Conservation (phyloP, 805 yeast species). For the Schwanniomyces vanrijiae region DNA sequence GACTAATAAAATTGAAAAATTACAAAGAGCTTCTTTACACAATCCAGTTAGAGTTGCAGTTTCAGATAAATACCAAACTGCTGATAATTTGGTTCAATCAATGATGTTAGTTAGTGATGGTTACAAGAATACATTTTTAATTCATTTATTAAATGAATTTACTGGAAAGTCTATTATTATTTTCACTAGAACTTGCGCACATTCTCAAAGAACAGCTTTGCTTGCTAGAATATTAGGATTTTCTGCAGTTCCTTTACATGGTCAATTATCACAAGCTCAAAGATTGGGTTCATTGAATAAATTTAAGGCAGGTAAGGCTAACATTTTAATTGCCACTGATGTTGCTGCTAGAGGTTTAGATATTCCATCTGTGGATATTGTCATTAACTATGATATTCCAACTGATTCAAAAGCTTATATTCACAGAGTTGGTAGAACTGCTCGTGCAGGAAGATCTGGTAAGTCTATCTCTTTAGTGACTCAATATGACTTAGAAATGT, state of each 20-base stretch:
- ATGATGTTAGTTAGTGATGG: constrained; percentile 92
- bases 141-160: constrained; percentile 79
- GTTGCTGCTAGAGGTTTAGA: constrained; percentile 90
- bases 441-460: constrained; percentile 90
- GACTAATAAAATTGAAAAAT: constrained; percentile 91
- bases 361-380: constrained; percentile 78
- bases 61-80: constrained; percentile 85
- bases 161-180: constrained; percentile 84
- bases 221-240: constrained; percentile 80
- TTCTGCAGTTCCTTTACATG: constrained; percentile 89
- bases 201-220: constrained; percentile 86
- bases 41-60: constrained; percentile 93
- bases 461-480: constrained; percentile 86
- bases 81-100: constrained; percentile 86
- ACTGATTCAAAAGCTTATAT: constrained; percentile 82
- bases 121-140: constrained; percentile 82
- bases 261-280: constrained; percentile 84
- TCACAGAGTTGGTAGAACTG: constrained; percentile 93
- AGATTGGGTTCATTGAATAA: constrained; percentile 79
- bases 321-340: constrained; percentile 77
- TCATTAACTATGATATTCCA: constrained; percentile 77
- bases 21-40: constrained; percentile 87
- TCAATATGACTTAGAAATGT: constrained; percentile 90
- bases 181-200: constrained; percentile 93
- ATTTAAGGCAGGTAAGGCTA: constrained; percentile 70